Evolutionary conservation across 257 asterid species (phyloP).

Genomic region (Oldenlandia corymbosa): DNA sequence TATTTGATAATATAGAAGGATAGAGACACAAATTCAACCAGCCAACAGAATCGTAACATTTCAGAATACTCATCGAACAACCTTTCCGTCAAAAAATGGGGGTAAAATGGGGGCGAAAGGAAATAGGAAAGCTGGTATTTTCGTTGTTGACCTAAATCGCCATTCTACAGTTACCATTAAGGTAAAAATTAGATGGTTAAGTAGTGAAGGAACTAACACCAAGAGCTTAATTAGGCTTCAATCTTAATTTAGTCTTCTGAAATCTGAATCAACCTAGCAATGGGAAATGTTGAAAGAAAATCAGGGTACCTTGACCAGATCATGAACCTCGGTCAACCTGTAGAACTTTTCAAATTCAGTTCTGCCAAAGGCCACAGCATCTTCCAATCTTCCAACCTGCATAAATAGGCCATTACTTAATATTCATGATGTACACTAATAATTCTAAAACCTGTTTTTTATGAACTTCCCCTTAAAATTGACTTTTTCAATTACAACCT

Average conservation of each 20-base stretch:
- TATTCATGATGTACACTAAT: too few relatives aligned
- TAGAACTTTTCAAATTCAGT: conserved; percentile 62
- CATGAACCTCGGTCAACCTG: conserved; percentile 45
- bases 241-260: neutral
- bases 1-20: neutral
- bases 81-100: neutral
- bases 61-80: too few relatives aligned
- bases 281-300: neutral
- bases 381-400: conserved; percentile 66
- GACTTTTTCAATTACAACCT: too few relatives aligned
- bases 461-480: too few relatives aligned
- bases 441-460: too few relatives aligned
- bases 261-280: neutral
- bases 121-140: neutral
- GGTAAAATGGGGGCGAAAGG: neutral
- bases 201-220: neutral
- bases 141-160: neutral
- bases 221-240: neutral
- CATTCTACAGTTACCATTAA: neutral
- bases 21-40: neutral
- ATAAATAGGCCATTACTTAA: too few relatives aligned
- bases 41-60: neutral
- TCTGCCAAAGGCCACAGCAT: conserved; percentile 67
- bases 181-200: neutral
- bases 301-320: conserved; percentile 57